Evolutionary conservation across 2,329 filamentous ascomycete species (phyloP).

Genomic region (Grosmannia serpens): DNA sequence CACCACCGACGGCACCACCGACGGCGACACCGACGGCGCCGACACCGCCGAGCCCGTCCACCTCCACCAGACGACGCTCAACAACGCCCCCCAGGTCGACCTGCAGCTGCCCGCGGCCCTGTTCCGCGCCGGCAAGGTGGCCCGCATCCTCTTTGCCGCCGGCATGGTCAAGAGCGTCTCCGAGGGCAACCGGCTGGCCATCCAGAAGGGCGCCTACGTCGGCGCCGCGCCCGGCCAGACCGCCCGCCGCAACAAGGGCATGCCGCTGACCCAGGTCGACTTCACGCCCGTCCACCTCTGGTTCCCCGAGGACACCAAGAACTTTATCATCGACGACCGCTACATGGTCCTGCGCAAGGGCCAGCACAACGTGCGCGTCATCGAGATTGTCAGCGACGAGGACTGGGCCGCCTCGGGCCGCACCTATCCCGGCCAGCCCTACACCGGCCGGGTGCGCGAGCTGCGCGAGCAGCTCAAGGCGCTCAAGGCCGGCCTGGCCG

Average conservation of each 20-base stretch:
- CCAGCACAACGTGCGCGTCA: conserved; percentile 51
- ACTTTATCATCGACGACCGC: conserved; percentile 48
- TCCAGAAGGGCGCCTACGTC: conserved; percentile 47
- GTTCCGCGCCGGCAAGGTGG: conserved; percentile 41
- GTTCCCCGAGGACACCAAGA: conserved; percentile 42
- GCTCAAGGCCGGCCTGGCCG: conserved; percentile 19
- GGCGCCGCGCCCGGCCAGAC: conserved; percentile 32
- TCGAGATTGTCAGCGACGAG: conserved; percentile 47
- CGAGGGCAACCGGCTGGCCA: conserved; percentile 48
- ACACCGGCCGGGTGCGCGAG: conserved; percentile 34
- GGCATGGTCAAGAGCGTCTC: conserved; percentile 44
- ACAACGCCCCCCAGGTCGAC: conserved; percentile 40
- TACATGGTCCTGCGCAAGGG: conserved; percentile 50
- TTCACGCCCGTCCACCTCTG: conserved; percentile 53
- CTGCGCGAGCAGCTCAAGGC: conserved; percentile 26
- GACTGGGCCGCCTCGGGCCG: conserved; percentile 37
- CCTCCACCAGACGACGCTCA: conserved; percentile 17
- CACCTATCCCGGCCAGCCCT: conserved; percentile 41
- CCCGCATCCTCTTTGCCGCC: conserved; percentile 46
- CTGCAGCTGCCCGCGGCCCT: conserved; percentile 48
- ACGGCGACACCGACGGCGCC: conserved; percentile 7
- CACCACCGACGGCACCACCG: conserved; percentile 4
- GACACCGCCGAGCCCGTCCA: neutral
- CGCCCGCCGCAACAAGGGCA: conserved; percentile 22
- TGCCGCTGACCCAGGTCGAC: conserved; percentile 38